Conservation (phyloP, 805 yeast species). For the Lachancea cidri region DNA sequence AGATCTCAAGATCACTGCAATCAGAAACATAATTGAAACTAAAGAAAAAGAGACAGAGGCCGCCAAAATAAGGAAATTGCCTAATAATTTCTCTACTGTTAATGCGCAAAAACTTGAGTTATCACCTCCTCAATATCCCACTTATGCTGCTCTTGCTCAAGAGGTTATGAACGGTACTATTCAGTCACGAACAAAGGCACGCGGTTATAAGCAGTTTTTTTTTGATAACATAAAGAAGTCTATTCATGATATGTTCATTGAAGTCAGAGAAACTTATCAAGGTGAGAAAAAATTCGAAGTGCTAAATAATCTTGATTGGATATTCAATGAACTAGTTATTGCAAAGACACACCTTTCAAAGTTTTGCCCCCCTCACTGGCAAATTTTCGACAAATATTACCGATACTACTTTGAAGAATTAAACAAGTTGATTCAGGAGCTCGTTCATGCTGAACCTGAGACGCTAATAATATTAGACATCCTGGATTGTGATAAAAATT, state of each 20-base stretch:
- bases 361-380: slow-evolving; percentile 73
- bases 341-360: slow-evolving; percentile 54
- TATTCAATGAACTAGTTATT: slow-evolving; percentile 69
- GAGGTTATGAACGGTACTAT: slow-evolving; percentile 40
- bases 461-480: slow-evolving; percentile 68
- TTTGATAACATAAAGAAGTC: slow-evolving; percentile 52
- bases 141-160: slow-evolving; percentile 31
- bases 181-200: slow-evolving; percentile 39
- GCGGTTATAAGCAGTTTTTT: slow-evolving; percentile 62
- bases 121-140: slow-evolving; percentile 23
- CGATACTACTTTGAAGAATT: slow-evolving; percentile 63
- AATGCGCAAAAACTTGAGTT: slow-evolving; percentile 14
- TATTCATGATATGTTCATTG: slow-evolving; percentile 60
- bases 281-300: slow-evolving; percentile 47
- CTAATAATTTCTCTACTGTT: slow-evolving; percentile 16
- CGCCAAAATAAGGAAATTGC: slow-evolving; percentile 25
- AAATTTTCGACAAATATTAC: slow-evolving; percentile 55
- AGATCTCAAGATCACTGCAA: slow-evolving; percentile 51
- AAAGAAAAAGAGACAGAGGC: slow-evolving; percentile 29
- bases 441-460: slow-evolving; percentile 71
- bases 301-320: slow-evolving; percentile 72
- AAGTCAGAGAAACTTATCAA: slow-evolving; percentile 49
- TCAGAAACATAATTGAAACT: slow-evolving; percentile 30
- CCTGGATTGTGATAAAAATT: slow-evolving; percentile 72
- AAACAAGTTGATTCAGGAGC: slow-evolving; percentile 55